phyloP scores from a whole-genome alignment of 345 rosid genomes.

The Salix udensis region DNA sequence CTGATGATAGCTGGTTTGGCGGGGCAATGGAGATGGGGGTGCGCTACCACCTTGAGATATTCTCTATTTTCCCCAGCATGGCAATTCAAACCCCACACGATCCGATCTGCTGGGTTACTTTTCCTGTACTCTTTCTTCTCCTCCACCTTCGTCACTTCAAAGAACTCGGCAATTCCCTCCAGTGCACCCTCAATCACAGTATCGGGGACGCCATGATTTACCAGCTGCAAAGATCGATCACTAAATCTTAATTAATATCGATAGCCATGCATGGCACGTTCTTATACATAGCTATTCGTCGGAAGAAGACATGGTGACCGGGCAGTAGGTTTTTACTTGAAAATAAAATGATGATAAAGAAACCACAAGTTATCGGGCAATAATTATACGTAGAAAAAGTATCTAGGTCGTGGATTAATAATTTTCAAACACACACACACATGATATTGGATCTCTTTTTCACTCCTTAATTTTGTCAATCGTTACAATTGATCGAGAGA shows the following conservation, averaged over 20 bases:
- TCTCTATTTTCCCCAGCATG: conserved; percentile 26
- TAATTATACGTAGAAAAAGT: no score
- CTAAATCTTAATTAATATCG: not conserved
- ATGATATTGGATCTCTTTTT: no score
- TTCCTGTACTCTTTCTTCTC: conserved; percentile 15
- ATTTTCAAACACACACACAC: no score
- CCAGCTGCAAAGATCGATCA: conserved; percentile 17
- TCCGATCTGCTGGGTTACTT: conserved; percentile 17
- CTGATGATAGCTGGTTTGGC: conserved; percentile 13
- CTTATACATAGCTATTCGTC: not conserved
- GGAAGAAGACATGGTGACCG: no score
- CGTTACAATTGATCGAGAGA: not conserved
- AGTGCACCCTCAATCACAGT: conserved; percentile 19
- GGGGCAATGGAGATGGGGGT: conserved; percentile 30
- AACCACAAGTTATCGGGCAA: no score
- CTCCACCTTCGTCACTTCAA: conserved; percentile 9
- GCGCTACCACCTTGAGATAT: conserved; percentile 21
- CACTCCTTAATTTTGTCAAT: not conserved
- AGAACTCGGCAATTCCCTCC: conserved; percentile 22
- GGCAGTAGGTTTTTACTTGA: no score
- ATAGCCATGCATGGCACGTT: not conserved
- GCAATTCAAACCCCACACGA: conserved; percentile 15
- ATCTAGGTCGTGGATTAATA: no score
- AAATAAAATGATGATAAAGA: no score
- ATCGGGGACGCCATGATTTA: conserved; percentile 29